Conservation (phyloP, 1,139 yeast genomes). For the Maudiozyma humilis region DNA sequence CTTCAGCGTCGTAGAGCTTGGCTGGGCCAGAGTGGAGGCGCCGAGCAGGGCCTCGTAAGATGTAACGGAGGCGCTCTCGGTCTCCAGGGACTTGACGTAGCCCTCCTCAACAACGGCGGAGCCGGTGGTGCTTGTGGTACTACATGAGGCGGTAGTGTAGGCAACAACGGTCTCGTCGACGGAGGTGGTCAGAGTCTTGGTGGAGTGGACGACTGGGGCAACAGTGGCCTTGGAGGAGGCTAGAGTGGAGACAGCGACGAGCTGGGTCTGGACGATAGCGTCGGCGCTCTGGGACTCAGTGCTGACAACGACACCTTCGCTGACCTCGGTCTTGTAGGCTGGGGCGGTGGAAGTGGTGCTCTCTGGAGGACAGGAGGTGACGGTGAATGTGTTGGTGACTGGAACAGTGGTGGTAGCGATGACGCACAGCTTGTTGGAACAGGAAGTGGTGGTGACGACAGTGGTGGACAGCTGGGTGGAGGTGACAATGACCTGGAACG, state of each 20-base stretch:
- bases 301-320: neutral
- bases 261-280: conserved; percentile 1
- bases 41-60: conserved; percentile 3
- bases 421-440: conserved; percentile 1
- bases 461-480: neutral
- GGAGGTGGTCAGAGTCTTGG: conserved; percentile 1
- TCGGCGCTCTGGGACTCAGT: conserved; percentile 3
- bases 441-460: conserved; percentile 2
- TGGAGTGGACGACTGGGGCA: neutral
- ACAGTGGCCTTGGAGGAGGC: conserved; percentile 1
- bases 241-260: conserved; percentile 6
- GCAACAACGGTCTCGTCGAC: conserved; percentile 1
- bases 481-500: neutral
- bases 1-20: conserved; percentile 5
- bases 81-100: neutral
- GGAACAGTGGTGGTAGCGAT: neutral
- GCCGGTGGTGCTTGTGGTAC: neutral
- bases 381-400: neutral
- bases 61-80: conserved; percentile 3
- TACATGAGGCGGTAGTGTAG: conserved; percentile 2
- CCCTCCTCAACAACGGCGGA: conserved; percentile 2
- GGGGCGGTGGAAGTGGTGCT: conserved; percentile 1
- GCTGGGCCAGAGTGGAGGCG: conserved; percentile 1
- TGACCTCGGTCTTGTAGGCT: neutral
- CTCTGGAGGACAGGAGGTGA: conserved; percentile 2